Conservation (phyloP, 2,329 filamentous ascomycete genomes). For the Gliomastix tumulicola region DNA sequence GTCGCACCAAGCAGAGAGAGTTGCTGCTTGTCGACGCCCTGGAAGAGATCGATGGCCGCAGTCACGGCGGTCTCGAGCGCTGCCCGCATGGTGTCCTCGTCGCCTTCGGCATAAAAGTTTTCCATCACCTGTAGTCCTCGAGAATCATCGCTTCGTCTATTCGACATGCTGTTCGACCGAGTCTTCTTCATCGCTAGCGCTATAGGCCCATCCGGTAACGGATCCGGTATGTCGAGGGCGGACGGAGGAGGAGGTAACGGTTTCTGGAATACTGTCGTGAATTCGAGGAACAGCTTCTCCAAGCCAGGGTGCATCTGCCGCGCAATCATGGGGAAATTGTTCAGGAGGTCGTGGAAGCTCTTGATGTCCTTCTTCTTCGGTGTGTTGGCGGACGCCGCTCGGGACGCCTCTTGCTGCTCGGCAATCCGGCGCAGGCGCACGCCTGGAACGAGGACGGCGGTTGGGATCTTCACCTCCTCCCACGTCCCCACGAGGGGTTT, state of each 20-base stretch:
- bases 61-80: slow-evolving; percentile 90
- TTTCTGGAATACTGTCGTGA: slow-evolving; percentile 77
- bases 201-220: slow-evolving; percentile 49
- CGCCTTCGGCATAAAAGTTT: slow-evolving; percentile 73
- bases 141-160: slow-evolving; percentile 20
- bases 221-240: slow-evolving; percentile 51
- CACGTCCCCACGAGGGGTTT: slow-evolving; percentile 77
- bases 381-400: slow-evolving; percentile 30
- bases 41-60: slow-evolving; percentile 89
- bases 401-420: slow-evolving; percentile 25
- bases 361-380: slow-evolving; percentile 79
- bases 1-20: slow-evolving; percentile 85
- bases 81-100: slow-evolving; percentile 83
- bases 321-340: slow-evolving; percentile 91
- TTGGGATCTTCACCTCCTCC: slow-evolving; percentile 66
- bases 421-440: slow-evolving; percentile 28
- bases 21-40: slow-evolving; percentile 92
- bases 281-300: slow-evolving; percentile 85
- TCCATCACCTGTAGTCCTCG: slow-evolving; percentile 44
- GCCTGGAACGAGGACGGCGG: slow-evolving; percentile 51
- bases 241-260: slow-evolving; percentile 72
- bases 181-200: slow-evolving; percentile 46
- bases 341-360: slow-evolving; percentile 82
- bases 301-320: slow-evolving; percentile 91
- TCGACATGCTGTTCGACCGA: slow-evolving; percentile 41